phyloP scores from a whole-genome alignment of 495 filamentous ascomycete species.

The Penicillium ochrochloron region DNA sequence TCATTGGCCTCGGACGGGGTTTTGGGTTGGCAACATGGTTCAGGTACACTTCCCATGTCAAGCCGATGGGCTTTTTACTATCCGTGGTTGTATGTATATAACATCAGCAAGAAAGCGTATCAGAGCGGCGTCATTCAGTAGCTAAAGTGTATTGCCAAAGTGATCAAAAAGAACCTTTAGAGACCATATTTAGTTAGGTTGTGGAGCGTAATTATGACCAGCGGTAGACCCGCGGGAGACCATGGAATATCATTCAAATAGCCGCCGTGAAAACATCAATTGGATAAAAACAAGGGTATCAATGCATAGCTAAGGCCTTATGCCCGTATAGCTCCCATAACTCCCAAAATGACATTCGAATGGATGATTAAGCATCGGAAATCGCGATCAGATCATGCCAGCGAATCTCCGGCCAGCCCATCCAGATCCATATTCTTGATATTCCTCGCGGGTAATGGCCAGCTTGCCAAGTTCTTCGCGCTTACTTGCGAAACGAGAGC shows the following conservation, averaged over 20 bases:
- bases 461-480: constrained; percentile 62
- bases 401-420: constrained; percentile 80
- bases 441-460: constrained; percentile 83
- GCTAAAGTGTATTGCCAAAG: neutral
- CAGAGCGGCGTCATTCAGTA: neutral
- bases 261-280: constrained; percentile 13
- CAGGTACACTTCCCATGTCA: neutral
- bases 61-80: neutral
- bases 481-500: constrained; percentile 72
- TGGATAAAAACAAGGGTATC: constrained; percentile 34
- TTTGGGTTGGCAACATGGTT: neutral
- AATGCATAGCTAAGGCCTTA: constrained; percentile 19
- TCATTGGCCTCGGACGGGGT: neutral
- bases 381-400: constrained; percentile 34
- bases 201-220: neutral
- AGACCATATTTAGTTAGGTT: neutral
- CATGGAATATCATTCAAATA: constrained; percentile 5
- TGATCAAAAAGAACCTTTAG: neutral
- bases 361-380: constrained; percentile 6
- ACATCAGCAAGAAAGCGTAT: neutral
- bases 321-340: constrained; percentile 15
- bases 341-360: constrained; percentile 13
- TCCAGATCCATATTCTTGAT: constrained; percentile 79
- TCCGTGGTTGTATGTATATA: neutral
- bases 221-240: neutral